Percentiles rank a stretch among this genome's conserved stretches.
Evolutionary conservation across 495 filamentous ascomycete species (phyloP).

Genomic region (Podospora conica): DNA sequence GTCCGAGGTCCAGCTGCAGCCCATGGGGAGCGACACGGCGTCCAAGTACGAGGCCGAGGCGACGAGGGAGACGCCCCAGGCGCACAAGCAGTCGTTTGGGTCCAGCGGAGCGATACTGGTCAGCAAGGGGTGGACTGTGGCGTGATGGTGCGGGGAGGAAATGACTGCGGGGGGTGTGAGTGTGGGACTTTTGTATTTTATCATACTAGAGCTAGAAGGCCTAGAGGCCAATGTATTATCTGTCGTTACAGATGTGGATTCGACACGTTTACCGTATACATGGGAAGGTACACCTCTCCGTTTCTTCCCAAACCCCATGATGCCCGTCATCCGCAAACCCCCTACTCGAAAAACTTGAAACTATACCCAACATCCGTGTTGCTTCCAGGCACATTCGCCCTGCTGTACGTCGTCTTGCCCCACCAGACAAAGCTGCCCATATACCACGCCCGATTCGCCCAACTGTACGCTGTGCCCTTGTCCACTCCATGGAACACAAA

Average conservation of each 20-base stretch:
- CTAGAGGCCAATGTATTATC: too few species aligned
- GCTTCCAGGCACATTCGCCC: conserved; percentile 10
- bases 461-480: conserved; percentile 12
- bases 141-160: too few species aligned
- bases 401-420: conserved; percentile 4
- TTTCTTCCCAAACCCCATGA: conserved; percentile 1
- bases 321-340: background rate
- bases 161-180: too few species aligned
- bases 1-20: conserved; percentile 25
- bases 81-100: background rate
- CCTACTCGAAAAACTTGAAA: conserved; percentile 14
- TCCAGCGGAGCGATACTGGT: conserved; percentile 4
- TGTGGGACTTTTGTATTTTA: too few species aligned
- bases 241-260: too few species aligned
- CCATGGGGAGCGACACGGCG: conserved; percentile 9
- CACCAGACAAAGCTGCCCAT: conserved; percentile 15
- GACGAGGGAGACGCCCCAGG: background rate
- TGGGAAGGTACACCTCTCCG: background rate
- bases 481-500: conserved; percentile 14
- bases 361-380: conserved; percentile 4
- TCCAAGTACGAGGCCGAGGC: conserved; percentile 14
- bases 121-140: conserved; percentile 9
- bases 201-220: too few species aligned
- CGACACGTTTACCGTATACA: too few species aligned
- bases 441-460: conserved; percentile 12